These are phyloP conservation scores for Glycine soja DNA, from an alignment of 306 rosid species.

Conservation along the genomic window DNA sequence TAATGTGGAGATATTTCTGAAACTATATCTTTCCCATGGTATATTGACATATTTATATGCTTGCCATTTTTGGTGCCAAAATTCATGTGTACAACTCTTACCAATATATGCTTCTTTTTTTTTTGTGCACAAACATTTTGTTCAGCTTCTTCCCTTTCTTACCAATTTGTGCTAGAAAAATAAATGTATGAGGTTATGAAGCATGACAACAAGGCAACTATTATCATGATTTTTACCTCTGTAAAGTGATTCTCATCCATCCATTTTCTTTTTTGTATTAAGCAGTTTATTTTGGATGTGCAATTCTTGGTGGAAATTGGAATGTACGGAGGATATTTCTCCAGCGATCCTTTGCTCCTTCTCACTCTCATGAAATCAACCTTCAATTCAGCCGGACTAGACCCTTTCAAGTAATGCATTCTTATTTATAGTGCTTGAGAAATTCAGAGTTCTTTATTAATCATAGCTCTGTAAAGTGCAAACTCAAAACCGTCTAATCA, in stretches of 20 bases:
- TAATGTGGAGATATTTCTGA: background rate
- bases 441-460: background rate
- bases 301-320: conserved; percentile 76
- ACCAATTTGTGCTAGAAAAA: no score
- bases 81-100: background rate
- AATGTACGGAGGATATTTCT: conserved; percentile 72
- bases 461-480: background rate
- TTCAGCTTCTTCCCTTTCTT: no score
- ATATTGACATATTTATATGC: background rate
- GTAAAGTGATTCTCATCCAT: conserved; percentile 27
- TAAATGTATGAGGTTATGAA: no score
- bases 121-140: no score
- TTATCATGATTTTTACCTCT: no score
- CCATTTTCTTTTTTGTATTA: conserved; percentile 34
- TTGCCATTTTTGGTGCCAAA: background rate
- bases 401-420: conserved; percentile 64
- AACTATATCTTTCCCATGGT: background rate
- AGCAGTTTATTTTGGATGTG: conserved; percentile 73
- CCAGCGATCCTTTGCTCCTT: conserved; percentile 58
- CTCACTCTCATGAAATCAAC: conserved; percentile 68
- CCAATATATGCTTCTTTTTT: no score
- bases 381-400: conserved; percentile 60
- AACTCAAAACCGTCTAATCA: conserved; percentile 14
- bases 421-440: conserved; percentile 23
- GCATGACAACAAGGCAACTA: no score